These are phyloP conservation scores for Leccinum sublutescens DNA, from an alignment of 768 basidiomycete genomes.

Conservation along the genomic window DNA sequence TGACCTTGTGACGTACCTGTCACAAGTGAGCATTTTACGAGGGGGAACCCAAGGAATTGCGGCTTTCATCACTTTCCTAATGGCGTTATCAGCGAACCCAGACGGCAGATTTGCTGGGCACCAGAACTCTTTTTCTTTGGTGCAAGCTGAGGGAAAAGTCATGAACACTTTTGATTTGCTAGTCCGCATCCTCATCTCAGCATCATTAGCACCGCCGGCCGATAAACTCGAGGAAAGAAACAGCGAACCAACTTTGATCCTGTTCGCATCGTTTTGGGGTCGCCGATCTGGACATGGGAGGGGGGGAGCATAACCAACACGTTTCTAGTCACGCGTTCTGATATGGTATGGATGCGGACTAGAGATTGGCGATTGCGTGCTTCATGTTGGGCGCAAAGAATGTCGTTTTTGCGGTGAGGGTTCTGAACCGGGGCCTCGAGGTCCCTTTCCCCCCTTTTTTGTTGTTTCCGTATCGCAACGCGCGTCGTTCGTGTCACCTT, in stretches of 20 bases:
- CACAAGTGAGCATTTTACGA: conserved; percentile 11
- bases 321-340: conserved; percentile 17
- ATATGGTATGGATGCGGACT: background rate
- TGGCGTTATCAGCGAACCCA: conserved; percentile 19
- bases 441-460: background rate
- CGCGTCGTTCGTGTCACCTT: background rate
- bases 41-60: conserved; percentile 8
- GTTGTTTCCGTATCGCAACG: conserved; percentile 1
- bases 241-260: conserved; percentile 3
- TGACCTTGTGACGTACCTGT: conserved; percentile 14
- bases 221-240: background rate
- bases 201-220: background rate
- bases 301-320: conserved; percentile 6
- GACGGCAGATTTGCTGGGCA: conserved; percentile 11
- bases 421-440: conserved; percentile 10
- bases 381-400: conserved; percentile 16
- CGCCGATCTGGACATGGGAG: conserved; percentile 8
- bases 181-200: conserved; percentile 7
- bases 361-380: conserved; percentile 1
- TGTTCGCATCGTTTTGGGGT: background rate
- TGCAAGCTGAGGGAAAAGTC: background rate
- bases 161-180: conserved; percentile 4
- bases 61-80: conserved; percentile 14
- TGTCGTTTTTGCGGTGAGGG: conserved; percentile 4
- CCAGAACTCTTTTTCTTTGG: background rate